A percentile compares a stretch with the other conserved stretches of the same genome.
Conservation (phyloP, 1,284 basidiomycete species). For the Cutaneotrichosporon sp. region DNA sequence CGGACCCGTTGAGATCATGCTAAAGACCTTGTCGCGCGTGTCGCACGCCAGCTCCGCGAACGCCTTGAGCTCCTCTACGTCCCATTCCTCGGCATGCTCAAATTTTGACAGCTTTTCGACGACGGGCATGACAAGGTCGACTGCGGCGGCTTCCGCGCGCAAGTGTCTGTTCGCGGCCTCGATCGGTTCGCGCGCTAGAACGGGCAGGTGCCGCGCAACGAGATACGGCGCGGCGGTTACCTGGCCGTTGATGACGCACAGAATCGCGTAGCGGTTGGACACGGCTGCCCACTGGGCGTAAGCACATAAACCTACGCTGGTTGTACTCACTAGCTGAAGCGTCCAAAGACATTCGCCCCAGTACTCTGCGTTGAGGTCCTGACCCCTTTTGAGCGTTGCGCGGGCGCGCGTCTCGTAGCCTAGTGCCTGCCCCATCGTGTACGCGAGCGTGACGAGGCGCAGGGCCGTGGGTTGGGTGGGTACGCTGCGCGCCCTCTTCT, state of each 20-base stretch:
- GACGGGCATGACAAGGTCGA: slow-evolving; percentile 5
- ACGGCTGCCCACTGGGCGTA: slow-evolving; percentile 12
- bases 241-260: slow-evolving; percentile 9
- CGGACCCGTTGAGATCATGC: not conserved
- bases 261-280: slow-evolving; percentile 14
- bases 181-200: slow-evolving; percentile 6
- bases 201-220: slow-evolving; percentile 9
- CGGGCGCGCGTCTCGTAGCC: slow-evolving; percentile 15
- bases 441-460: slow-evolving; percentile 28
- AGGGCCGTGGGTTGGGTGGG: slow-evolving; percentile 14
- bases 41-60: slow-evolving; percentile 3
- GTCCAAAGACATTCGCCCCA: slow-evolving; percentile 10
- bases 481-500: not conserved
- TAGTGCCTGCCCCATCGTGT: slow-evolving; percentile 23
- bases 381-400: slow-evolving; percentile 2
- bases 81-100: slow-evolving; percentile 4
- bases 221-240: not conserved
- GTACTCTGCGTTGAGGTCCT: slow-evolving; percentile 9
- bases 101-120: not conserved
- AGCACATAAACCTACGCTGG: too few species aligned
- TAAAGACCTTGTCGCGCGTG: not conserved
- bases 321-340: slow-evolving; percentile 8
- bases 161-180: slow-evolving; percentile 13
- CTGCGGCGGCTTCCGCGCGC: slow-evolving; percentile 5
- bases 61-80: not conserved